Conservation (phyloP, 495 filamentous ascomycete species). For the Choiromyces venosus region DNA sequence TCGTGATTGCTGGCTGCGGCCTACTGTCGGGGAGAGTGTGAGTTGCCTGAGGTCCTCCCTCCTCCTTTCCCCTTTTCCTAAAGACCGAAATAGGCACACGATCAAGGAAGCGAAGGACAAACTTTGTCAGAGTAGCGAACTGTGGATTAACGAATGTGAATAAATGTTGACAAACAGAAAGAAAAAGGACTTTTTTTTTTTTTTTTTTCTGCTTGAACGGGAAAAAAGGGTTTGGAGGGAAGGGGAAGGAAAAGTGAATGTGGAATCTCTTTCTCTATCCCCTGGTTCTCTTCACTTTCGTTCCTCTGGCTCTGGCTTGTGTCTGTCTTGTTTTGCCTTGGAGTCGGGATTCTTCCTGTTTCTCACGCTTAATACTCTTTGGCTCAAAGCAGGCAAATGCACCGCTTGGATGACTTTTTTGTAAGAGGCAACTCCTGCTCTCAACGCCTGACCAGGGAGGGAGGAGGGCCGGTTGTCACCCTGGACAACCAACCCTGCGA, state of each 20-base stretch:
- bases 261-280: constrained; percentile 16
- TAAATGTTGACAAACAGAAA: constrained; percentile 51
- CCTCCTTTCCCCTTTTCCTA: constrained; percentile 29
- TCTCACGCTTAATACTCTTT: constrained; percentile 19
- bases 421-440: neutral
- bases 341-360: constrained; percentile 8
- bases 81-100: constrained; percentile 29
- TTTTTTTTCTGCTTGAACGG: constrained; percentile 35
- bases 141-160: constrained; percentile 39
- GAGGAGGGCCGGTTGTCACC: neutral
- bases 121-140: constrained; percentile 22
- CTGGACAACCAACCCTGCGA: neutral
- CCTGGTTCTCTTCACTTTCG: constrained; percentile 17
- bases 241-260: constrained; percentile 31
- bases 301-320: constrained; percentile 3
- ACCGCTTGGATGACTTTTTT: constrained; percentile 17
- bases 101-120: constrained; percentile 24
- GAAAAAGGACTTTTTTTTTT: constrained; percentile 43
- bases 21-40: constrained; percentile 5
- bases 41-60: constrained; percentile 20
- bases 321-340: neutral
- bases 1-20: constrained; percentile 24
- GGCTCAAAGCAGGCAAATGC: constrained; percentile 23
- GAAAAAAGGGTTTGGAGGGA: constrained; percentile 37
- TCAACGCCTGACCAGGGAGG: neutral